Percentiles rank a stretch among this genome's conserved stretches.
These are phyloP conservation scores for Salix dunnii DNA, from an alignment of 345 rosid species.

Conservation along the genomic window DNA sequence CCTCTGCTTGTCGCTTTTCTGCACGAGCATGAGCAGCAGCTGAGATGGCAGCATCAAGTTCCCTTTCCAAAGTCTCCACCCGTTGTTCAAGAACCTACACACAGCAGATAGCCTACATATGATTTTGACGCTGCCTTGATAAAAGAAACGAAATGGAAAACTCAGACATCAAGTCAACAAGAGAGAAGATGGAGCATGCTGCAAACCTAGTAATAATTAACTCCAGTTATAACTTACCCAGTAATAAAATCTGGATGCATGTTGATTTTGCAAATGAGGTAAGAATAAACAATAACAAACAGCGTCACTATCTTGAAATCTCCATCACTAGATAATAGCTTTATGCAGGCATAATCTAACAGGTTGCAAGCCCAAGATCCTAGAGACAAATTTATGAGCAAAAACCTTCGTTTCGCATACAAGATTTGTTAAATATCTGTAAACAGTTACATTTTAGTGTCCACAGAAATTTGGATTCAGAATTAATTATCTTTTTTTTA, in stretches of 20 bases:
- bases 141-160: neutral
- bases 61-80: slow-evolving; percentile 90
- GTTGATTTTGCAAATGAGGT: neutral
- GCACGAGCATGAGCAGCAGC: slow-evolving; percentile 93
- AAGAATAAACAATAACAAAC: neutral
- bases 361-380: neutral
- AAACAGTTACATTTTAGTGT: neutral
- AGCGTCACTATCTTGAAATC: neutral
- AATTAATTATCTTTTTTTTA: neutral
- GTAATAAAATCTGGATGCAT: neutral
- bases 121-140: neutral
- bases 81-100: slow-evolving; percentile 90
- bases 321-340: neutral
- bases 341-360: neutral
- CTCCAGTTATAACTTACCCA: neutral
- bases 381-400: neutral
- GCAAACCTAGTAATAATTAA: neutral
- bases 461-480: neutral
- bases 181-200: neutral
- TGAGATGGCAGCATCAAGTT: slow-evolving; percentile 91
- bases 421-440: neutral
- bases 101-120: slow-evolving; percentile 11
- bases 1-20: slow-evolving; percentile 91
- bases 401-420: neutral
- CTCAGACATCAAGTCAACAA: neutral